Evolutionary conservation across 78 protist genomes (phyloP).

Genomic region (Dictyostelium discoideum): DNA sequence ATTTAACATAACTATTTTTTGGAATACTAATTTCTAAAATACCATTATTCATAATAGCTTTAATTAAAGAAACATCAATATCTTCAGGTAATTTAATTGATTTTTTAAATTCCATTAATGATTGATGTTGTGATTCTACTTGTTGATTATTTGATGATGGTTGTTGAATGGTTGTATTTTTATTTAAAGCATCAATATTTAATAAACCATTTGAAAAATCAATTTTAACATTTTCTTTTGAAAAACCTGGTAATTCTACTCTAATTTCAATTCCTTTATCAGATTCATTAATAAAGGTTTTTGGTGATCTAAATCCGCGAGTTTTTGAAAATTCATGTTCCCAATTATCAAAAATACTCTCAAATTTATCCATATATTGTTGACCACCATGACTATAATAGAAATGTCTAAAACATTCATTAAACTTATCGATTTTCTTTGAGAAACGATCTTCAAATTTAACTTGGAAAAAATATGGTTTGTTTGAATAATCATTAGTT

Average conservation of each 20-base stretch:
- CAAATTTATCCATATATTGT: neutral
- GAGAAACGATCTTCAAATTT: neutral
- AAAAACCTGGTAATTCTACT: neutral
- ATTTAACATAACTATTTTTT: slow-evolving; percentile 1
- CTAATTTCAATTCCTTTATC: neutral
- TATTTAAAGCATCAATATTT: neutral
- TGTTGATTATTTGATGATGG: neutral
- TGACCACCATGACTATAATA: neutral
- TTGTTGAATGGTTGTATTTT: neutral
- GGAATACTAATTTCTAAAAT: neutral
- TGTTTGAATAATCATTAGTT: neutral
- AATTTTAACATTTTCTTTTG: neutral
- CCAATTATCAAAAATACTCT: neutral
- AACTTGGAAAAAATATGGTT: neutral
- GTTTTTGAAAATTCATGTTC: neutral
- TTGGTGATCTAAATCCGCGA: neutral
- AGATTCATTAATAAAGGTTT: neutral
- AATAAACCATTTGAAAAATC: neutral
- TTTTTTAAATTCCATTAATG: neutral
- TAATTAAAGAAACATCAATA: neutral
- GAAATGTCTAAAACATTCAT: neutral
- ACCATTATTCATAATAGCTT: neutral
- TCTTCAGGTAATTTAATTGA: neutral
- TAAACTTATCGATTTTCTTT: slow-evolving; percentile 2
- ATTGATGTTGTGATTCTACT: neutral